Evolutionary conservation across 1,284 basidiomycete species (phyloP).

Genomic region (Ganoderma resinaceum): DNA sequence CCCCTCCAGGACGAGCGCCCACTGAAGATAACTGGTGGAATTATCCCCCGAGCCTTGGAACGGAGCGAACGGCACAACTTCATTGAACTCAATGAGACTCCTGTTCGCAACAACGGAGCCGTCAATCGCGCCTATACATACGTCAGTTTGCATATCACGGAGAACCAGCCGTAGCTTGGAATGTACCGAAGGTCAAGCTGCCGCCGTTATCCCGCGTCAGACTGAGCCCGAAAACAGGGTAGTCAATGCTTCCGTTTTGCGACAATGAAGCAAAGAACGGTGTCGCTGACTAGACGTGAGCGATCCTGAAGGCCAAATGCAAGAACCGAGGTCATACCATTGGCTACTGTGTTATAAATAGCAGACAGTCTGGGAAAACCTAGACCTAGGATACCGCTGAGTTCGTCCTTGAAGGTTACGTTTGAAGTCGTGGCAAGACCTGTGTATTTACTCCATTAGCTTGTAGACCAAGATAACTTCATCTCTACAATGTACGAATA

Average conservation of each 20-base stretch:
- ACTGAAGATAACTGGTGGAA: slow-evolving; percentile 79
- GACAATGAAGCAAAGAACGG: slow-evolving; percentile 71
- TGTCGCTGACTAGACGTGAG: slow-evolving; percentile 50
- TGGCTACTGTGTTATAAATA: slow-evolving; percentile 53
- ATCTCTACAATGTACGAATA: background rate
- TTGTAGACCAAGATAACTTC: background rate
- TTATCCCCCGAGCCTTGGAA: slow-evolving; percentile 56
- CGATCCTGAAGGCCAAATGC: background rate
- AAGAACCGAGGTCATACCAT: slow-evolving; percentile 52
- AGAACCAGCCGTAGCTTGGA: background rate
- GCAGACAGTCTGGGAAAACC: slow-evolving; percentile 77
- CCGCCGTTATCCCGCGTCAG: slow-evolving; percentile 66
- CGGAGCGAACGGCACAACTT: slow-evolving; percentile 76
- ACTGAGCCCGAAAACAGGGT: slow-evolving; percentile 76
- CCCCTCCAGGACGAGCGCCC: slow-evolving; percentile 72
- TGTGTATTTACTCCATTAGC: slow-evolving; percentile 35
- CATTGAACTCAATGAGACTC: slow-evolving; percentile 71
- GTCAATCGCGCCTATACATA: slow-evolving; percentile 69
- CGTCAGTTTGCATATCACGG: background rate
- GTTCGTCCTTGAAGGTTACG: slow-evolving; percentile 63
- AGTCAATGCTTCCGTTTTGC: slow-evolving; percentile 67
- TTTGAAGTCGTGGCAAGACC: slow-evolving; percentile 69
- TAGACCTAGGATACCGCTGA: slow-evolving; percentile 76
- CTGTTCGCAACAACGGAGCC: slow-evolving; percentile 66
- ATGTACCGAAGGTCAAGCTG: slow-evolving; percentile 66